Percentiles rank a stretch among this genome's conserved stretches.
Conservation (phyloP, 192 early-diverging fungal species). For the Backusella australiensis region DNA sequence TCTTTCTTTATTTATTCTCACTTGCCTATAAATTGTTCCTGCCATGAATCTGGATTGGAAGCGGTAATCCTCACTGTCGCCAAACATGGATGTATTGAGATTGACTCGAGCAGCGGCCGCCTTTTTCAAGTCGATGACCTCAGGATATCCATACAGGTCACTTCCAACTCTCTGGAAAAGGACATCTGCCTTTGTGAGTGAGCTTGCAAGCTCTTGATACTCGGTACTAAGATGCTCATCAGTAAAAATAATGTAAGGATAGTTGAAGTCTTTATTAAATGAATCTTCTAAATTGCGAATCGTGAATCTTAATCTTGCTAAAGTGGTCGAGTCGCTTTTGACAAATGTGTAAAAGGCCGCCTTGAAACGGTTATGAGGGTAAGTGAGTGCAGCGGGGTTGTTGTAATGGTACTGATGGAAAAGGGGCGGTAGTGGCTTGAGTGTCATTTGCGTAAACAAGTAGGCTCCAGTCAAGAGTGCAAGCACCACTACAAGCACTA, state of each 20-base stretch:
- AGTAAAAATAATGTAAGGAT: slow-evolving; percentile 39
- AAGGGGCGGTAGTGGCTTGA: neutral
- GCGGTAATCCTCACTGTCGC: slow-evolving; percentile 36
- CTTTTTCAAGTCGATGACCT: slow-evolving; percentile 20
- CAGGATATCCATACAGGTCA: slow-evolving; percentile 25
- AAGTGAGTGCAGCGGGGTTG: neutral
- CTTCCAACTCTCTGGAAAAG: slow-evolving; percentile 25
- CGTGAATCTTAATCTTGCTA: slow-evolving; percentile 25
- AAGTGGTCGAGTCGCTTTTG: slow-evolving; percentile 9
- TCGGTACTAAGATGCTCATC: slow-evolving; percentile 28
- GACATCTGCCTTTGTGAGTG: slow-evolving; percentile 19
- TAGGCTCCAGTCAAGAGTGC: neutral
- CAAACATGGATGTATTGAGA: slow-evolving; percentile 37
- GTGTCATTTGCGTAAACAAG: neutral
- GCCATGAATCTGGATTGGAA: slow-evolving; percentile 55
- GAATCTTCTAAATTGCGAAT: slow-evolving; percentile 38
- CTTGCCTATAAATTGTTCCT: slow-evolving; percentile 34
- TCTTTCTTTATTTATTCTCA: neutral
- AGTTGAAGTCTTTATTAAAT: slow-evolving; percentile 25
- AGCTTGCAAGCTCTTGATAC: slow-evolving; percentile 27
- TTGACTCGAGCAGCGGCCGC: slow-evolving; percentile 24
- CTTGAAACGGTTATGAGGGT: slow-evolving; percentile 4
- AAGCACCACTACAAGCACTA: neutral
- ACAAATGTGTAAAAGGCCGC: slow-evolving; percentile 34
- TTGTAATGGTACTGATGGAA: neutral